Evolutionary conservation across 805 yeast genomes (phyloP), one percentile per base, ranked within the genome.

Genomic region (Kazachstania taianensis): DNA sequence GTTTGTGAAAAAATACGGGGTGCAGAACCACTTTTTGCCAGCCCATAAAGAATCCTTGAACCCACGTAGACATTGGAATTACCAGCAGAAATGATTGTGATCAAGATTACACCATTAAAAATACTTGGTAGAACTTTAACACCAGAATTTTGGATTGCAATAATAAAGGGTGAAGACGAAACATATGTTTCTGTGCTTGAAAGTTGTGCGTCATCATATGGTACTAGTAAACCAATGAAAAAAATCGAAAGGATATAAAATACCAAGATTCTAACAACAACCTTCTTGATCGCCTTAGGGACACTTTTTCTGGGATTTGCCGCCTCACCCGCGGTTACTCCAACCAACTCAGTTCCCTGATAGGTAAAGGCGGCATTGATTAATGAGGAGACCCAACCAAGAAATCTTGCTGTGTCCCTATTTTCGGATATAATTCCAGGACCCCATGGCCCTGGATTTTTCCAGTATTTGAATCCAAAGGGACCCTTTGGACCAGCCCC

Each of bases 381-480:
- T 45, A 78, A 64, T 5, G 82, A 75, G 8, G 73, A 63, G 37
- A 75, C 65, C 75, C 78, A 76, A 33, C 81, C 81, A 30, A 75
- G 60, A 49, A 77, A 74, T 49, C 75, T 65, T 37, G 65, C 78
- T 24, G 76, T 71, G 41, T 64, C 59, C 5, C 48, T 49, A 49
- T 72, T 63, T 7, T 48, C 36, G 14, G 72, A 73, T 20, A 67
- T 52, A 18, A 67, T 65, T 25, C 80, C 81, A 30, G 70, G 72
- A 33, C 81, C 78, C 75, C 80, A 75, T 14, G 81, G 69, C 39
- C 83, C 83, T 10, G 84, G 83, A 49, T 77, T 57, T 61, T 80
- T 72, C 85, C 84, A 78, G 57, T 78, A 78, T 55, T 81, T 66
- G 65, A 78, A 78, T 13, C 84, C 84, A 35, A 78, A 67, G 10